Conservation (phyloP, 2,329 filamentous ascomycete genomes). For the Cytospora piceicola region DNA sequence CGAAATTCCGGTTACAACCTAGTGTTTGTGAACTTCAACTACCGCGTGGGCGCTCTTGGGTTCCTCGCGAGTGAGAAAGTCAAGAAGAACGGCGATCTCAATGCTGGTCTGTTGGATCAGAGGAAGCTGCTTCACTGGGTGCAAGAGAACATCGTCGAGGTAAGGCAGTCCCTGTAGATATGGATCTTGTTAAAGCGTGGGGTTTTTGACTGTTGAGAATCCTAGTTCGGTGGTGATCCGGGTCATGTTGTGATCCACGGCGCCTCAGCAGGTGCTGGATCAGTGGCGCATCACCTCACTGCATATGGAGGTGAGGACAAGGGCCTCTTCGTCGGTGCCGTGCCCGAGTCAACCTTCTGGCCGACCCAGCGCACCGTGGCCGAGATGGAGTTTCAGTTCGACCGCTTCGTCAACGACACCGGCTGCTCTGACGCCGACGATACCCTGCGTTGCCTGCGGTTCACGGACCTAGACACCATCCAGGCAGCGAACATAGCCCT, state of each 20-base stretch:
- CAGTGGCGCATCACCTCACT: conserved; percentile 56
- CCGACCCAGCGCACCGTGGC: conserved; percentile 49
- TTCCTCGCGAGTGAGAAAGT: conserved; percentile 53
- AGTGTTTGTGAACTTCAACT: conserved; percentile 26
- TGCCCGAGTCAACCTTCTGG: conserved; percentile 54
- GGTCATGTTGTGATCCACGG: conserved; percentile 64
- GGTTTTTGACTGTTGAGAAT: background rate
- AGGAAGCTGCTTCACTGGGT: conserved; percentile 62
- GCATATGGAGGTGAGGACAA: conserved; percentile 53
- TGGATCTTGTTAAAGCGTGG: no score
- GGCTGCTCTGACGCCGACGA: conserved; percentile 42
- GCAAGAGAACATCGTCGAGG: conserved; percentile 56
- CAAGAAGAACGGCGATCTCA: conserved; percentile 57
- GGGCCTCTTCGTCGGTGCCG: conserved; percentile 50
- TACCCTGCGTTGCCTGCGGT: conserved; percentile 49
- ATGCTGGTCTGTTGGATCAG: conserved; percentile 66
- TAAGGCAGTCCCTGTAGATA: conserved; percentile 33
- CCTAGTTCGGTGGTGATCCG: conserved; percentile 61
- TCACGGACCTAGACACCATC: conserved; percentile 39
- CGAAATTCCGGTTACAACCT: conserved; percentile 51
- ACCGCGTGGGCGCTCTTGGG: conserved; percentile 22
- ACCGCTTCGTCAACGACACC: conserved; percentile 41
- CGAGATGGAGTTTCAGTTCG: conserved; percentile 53
- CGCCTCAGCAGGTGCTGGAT: conserved; percentile 63
- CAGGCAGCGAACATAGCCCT: conserved; percentile 46